Conservation (phyloP, 176 grass and related monocot genomes). For the Poa pratensis region DNA sequence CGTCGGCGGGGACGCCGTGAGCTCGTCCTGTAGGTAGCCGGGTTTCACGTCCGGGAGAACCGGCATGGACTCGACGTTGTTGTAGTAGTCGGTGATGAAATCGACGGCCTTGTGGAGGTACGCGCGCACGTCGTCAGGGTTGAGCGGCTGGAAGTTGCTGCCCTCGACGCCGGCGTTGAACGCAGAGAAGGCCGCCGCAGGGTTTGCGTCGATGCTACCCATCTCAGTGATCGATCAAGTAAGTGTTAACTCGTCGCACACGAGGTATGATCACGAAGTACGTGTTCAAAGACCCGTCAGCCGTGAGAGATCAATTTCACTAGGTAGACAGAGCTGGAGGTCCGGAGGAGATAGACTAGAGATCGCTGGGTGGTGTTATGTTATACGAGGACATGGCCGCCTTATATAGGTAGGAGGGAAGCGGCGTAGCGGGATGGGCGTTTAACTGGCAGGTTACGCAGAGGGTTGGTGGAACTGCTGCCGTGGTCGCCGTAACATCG, state of each 20-base stretch:
- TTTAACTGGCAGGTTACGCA: not conserved
- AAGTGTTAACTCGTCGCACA: not conserved
- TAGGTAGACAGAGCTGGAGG: not conserved
- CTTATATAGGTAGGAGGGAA: constrained; percentile 5
- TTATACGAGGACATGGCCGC: not conserved
- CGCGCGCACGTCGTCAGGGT: not conserved
- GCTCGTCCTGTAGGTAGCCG: constrained; percentile 14
- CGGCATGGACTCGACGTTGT: constrained; percentile 10
- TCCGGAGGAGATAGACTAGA: not conserved
- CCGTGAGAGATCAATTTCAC: not conserved
- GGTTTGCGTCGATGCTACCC: not conserved
- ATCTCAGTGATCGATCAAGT: not conserved
- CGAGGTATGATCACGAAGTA: not conserved
- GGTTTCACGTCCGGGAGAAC: constrained; percentile 6
- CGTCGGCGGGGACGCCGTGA: not conserved
- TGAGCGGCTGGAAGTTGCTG: not conserved
- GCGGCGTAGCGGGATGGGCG: constrained; percentile 8
- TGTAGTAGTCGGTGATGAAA: constrained; percentile 12
- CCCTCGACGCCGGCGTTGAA: not conserved
- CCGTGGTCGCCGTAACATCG: no score
- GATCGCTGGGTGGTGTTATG: not conserved
- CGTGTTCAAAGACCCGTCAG: not conserved
- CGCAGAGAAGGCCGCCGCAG: not conserved
- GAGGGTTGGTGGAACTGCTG: not conserved
- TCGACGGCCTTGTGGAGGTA: constrained; percentile 29